phyloP scores from a whole-genome alignment of 768 basidiomycete genomes.

The Russula ochroleuca region DNA sequence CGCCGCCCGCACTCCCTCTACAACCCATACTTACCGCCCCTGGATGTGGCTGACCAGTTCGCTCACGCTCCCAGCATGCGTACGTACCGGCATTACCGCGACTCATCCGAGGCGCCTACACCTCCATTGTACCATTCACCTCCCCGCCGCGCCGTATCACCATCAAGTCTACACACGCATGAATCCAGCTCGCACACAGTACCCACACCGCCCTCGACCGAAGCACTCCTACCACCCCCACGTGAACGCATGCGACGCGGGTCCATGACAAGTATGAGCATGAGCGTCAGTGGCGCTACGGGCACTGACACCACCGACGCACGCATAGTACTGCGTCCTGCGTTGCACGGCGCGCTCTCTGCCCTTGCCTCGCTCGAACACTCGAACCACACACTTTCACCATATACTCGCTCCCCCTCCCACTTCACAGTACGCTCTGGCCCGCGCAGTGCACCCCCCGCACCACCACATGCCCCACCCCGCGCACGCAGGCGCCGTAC shows the following conservation, averaged over 20 bases:
- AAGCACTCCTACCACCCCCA: conserved; percentile 29
- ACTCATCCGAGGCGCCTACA: conserved; percentile 29
- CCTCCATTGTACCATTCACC: conserved; percentile 32
- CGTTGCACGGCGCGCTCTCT: conserved; percentile 68
- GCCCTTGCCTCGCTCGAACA: conserved; percentile 81
- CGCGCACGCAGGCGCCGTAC: conserved; percentile 72
- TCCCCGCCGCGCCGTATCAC: conserved; percentile 41
- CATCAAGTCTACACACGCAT: conserved; percentile 50
- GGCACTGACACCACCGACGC: conserved; percentile 37
- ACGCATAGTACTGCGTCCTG: conserved; percentile 56
- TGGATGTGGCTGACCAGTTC: neutral
- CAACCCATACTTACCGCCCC: conserved; percentile 18
- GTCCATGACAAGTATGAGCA: conserved; percentile 37
- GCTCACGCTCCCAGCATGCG: conserved; percentile 13
- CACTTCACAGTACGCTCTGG: conserved; percentile 92
- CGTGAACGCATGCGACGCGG: conserved; percentile 33
- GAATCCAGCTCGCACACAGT: conserved; percentile 47
- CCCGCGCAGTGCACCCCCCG: conserved; percentile 48
- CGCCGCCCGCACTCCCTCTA: conserved; percentile 21
- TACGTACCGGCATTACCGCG: conserved; percentile 23
- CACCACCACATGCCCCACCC: conserved; percentile 49
- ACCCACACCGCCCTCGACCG: conserved; percentile 44
- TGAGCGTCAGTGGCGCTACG: conserved; percentile 35
- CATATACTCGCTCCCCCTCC: conserved; percentile 84
- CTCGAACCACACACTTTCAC: conserved; percentile 91